phyloP scores from a whole-genome alignment of 139 green algal species.

The Volvox reticuliferus region DNA sequence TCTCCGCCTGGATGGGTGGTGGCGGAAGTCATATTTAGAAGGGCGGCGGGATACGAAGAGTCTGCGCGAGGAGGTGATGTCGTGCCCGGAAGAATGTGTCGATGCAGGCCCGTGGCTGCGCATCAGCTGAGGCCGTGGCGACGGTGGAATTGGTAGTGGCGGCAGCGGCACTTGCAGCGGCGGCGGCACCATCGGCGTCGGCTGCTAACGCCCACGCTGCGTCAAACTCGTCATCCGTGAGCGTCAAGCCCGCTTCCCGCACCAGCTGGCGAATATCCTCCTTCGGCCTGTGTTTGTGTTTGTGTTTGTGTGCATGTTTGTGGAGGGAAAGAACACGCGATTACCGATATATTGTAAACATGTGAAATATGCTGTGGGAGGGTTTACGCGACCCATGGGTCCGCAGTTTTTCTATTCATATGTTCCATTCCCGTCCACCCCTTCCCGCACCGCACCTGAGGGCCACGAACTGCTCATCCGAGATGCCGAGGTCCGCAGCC shows the following conservation, averaged over 20 bases:
- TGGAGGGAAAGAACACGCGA: no score
- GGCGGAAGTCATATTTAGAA: conserved; percentile 8
- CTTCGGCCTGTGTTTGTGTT: conserved; percentile 44
- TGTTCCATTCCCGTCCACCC: no score
- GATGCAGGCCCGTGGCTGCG: conserved; percentile 41
- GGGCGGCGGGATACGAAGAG: conserved; percentile 26
- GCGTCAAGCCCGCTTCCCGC: conserved; percentile 57
- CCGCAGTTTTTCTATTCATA: no score
- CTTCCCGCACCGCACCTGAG: conserved; percentile 31
- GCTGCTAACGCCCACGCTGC: conserved; percentile 57
- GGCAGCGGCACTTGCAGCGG: background rate
- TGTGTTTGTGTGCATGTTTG: no score
- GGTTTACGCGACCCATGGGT: no score
- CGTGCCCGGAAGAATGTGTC: conserved; percentile 64
- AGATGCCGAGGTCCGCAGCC: conserved; percentile 69
- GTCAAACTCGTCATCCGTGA: conserved; percentile 70
- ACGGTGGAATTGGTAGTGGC: background rate
- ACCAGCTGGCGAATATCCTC: conserved; percentile 61
- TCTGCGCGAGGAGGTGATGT: conserved; percentile 59
- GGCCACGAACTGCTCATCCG: conserved; percentile 70
- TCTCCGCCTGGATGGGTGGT: no score
- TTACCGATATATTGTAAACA: no score
- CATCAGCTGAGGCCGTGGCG: no score
- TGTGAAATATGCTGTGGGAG: no score
- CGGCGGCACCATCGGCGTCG: conserved; percentile 52